Evolutionary conservation across 768 basidiomycete genomes (phyloP).

Genomic region (Boletellus emodensis): DNA sequence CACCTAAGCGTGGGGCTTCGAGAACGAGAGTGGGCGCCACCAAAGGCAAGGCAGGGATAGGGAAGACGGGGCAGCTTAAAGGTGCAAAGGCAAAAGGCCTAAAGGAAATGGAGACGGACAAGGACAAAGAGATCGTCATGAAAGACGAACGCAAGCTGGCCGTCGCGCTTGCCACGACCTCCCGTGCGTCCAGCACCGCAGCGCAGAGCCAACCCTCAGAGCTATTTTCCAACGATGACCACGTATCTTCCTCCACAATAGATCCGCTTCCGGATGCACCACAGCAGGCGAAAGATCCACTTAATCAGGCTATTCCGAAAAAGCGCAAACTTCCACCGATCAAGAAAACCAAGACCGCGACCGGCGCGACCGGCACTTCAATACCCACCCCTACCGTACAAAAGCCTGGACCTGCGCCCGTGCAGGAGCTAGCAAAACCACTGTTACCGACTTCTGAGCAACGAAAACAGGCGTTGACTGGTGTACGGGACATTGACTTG

Average conservation of each 20-base stretch:
- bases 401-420: slow-evolving; percentile 12
- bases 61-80: slow-evolving; percentile 12
- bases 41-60: slow-evolving; percentile 29
- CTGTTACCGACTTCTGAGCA: slow-evolving; percentile 25
- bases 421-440: slow-evolving; percentile 26
- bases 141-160: slow-evolving; percentile 40
- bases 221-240: slow-evolving; percentile 32
- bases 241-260: neutral
- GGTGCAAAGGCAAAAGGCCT: slow-evolving; percentile 27
- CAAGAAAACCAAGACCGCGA: slow-evolving; percentile 55
- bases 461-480: slow-evolving; percentile 41
- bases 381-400: slow-evolving; percentile 25
- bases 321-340: slow-evolving; percentile 67
- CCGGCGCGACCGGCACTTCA: slow-evolving; percentile 17
- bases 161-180: slow-evolving; percentile 12
- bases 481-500: slow-evolving; percentile 58
- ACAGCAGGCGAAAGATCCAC: slow-evolving; percentile 26
- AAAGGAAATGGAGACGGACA: slow-evolving; percentile 31
- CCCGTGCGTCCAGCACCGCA: slow-evolving; percentile 30
- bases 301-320: slow-evolving; percentile 37
- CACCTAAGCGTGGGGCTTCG: slow-evolving; percentile 17
- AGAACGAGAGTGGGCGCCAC: slow-evolving; percentile 19
- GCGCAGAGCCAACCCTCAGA: slow-evolving; percentile 29
- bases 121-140: slow-evolving; percentile 34
- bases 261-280: slow-evolving; percentile 16